phyloP scores from a whole-genome alignment of 1,139 yeast species.

The Suhomyces bolitotheri region DNA sequence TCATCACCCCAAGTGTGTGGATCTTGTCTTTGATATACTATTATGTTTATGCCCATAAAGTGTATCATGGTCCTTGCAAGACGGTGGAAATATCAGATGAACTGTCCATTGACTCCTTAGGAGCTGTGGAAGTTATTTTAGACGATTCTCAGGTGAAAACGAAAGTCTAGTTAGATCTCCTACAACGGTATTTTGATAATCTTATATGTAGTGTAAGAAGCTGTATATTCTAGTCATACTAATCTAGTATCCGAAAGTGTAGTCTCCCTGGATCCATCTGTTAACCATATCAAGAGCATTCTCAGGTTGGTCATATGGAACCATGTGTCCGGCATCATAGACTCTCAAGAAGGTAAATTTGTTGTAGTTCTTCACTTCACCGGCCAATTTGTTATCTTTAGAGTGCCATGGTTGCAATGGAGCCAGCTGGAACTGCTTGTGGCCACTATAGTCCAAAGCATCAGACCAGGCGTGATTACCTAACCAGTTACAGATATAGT shows the following conservation, averaged over 20 bases:
- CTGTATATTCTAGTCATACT: too few relatives aligned
- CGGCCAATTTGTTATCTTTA: slow-evolving; percentile 49
- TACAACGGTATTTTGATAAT: too few relatives aligned
- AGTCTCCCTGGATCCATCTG: slow-evolving; percentile 67
- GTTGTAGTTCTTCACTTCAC: slow-evolving; percentile 56
- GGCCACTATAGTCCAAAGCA: slow-evolving; percentile 30
- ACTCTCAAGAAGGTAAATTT: slow-evolving; percentile 62
- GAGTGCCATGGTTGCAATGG: slow-evolving; percentile 45
- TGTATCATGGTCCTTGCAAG: slow-evolving; percentile 51
- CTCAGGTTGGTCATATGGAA: slow-evolving; percentile 80
- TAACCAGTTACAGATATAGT: slow-evolving; percentile 42
- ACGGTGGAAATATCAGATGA: slow-evolving; percentile 26
- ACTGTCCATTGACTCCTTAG: too few relatives aligned
- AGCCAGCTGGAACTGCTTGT: slow-evolving; percentile 26
- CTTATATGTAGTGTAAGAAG: too few relatives aligned
- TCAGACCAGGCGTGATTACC: slow-evolving; percentile 41
- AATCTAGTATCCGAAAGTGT: slow-evolving; percentile 13
- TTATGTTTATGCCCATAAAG: slow-evolving; percentile 45
- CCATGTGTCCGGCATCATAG: slow-evolving; percentile 74
- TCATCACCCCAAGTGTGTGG: slow-evolving; percentile 46
- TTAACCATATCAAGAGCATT: slow-evolving; percentile 73
- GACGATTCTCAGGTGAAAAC: too few relatives aligned
- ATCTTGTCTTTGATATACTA: slow-evolving; percentile 47
- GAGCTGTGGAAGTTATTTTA: too few relatives aligned
- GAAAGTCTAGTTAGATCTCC: too few relatives aligned